phyloP scores from a whole-genome alignment of 2,329 filamentous ascomycete genomes.

The Harringtonia aguacate region DNA sequence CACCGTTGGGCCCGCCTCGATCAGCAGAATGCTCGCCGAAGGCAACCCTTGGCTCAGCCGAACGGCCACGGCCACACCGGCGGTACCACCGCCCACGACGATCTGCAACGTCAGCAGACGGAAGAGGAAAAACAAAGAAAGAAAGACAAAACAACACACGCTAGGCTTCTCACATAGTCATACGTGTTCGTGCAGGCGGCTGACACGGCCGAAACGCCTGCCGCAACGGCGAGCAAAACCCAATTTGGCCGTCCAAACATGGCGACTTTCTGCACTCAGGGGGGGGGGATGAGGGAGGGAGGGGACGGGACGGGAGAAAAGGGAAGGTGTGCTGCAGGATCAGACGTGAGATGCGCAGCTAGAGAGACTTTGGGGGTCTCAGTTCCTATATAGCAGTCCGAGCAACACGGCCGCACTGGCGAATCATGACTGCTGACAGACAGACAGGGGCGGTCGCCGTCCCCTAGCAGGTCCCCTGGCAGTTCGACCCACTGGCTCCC shows the following conservation, averaged over 20 bases:
- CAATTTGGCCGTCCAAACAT: neutral
- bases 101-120: constrained; percentile 5
- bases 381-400: too few species aligned
- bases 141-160: neutral
- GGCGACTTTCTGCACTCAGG: neutral
- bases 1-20: constrained; percentile 19
- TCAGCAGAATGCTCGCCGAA: constrained; percentile 16
- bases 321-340: too few species aligned
- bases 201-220: neutral
- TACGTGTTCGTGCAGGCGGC: neutral
- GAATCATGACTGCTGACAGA: too few species aligned
- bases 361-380: too few species aligned
- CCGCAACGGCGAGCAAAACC: too few species aligned
- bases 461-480: too few species aligned
- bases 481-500: too few species aligned
- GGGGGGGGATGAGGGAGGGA: too few species aligned
- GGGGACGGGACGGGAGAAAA: too few species aligned
- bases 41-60: constrained; percentile 15
- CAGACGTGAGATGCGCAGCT: too few species aligned
- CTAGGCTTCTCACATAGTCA: neutral
- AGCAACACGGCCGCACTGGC: too few species aligned
- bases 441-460: too few species aligned
- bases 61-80: constrained; percentile 15
- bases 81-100: constrained; percentile 16
- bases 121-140: neutral